phyloP scores from a whole-genome alignment of 495 filamentous ascomycete species.

The Jackrogersella minutella region DNA sequence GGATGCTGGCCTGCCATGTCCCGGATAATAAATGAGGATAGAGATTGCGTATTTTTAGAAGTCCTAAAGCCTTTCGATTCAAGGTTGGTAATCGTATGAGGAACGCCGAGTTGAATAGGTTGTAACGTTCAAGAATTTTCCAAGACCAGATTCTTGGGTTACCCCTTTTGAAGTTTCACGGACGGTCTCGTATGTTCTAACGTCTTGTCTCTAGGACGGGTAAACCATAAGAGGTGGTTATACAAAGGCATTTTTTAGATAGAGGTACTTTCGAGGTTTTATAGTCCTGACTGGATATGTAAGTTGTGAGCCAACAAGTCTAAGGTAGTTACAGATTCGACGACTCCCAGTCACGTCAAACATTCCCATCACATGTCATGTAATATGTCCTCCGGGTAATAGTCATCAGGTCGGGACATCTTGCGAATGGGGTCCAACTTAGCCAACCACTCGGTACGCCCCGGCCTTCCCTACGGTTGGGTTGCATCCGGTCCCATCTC shows the following conservation, averaged over 20 bases:
- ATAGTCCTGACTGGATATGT: neutral
- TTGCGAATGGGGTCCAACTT: slow-evolving; percentile 10
- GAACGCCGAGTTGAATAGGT: neutral
- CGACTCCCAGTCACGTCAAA: neutral
- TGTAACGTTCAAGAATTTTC: neutral
- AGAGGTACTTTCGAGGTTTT: neutral
- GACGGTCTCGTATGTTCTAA: neutral
- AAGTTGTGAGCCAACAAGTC: neutral
- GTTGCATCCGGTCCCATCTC: slow-evolving; percentile 23
- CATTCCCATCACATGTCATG: slow-evolving; percentile 2
- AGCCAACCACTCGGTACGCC: slow-evolving; percentile 30
- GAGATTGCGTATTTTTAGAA: slow-evolving; percentile 22
- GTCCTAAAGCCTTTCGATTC: neutral
- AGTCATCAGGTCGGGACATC: neutral
- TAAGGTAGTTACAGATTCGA: neutral
- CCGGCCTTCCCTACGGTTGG: neutral
- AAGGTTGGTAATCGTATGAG: neutral
- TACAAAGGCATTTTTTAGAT: neutral
- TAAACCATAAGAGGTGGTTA: neutral
- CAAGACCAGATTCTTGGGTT: neutral
- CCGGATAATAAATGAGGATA: slow-evolving; percentile 25
- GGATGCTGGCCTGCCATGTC: slow-evolving; percentile 21
- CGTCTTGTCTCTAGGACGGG: neutral
- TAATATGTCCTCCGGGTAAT: slow-evolving; percentile 23
- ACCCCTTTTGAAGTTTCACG: neutral